Conservation (phyloP, 768 basidiomycete genomes). For the Rhodotorula babjevae region DNA sequence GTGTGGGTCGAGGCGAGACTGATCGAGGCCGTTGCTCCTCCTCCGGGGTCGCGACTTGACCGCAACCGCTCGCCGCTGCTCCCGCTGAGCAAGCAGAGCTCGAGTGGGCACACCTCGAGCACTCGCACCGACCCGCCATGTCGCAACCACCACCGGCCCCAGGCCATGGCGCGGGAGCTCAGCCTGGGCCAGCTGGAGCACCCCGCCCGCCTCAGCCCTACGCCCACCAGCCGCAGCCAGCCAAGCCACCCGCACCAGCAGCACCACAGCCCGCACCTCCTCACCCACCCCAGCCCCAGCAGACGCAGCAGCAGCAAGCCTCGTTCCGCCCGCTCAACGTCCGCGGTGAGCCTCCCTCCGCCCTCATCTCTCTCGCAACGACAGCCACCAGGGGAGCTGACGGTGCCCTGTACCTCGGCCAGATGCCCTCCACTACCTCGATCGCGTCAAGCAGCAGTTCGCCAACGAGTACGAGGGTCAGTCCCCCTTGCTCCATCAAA, state of each 20-base stretch:
- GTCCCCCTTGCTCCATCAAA: not conserved
- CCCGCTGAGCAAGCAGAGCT: too few relatives aligned
- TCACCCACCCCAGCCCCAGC: not conserved
- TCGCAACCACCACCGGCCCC: not conserved
- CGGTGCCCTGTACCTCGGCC: not conserved
- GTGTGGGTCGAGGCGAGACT: too few relatives aligned
- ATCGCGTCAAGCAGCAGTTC: slow-evolving; percentile 45
- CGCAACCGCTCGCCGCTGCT: too few relatives aligned
- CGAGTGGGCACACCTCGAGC: not conserved
- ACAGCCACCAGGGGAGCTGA: not conserved
- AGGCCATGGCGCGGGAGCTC: not conserved
- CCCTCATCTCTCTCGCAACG: too few relatives aligned
- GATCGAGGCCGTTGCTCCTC: too few relatives aligned
- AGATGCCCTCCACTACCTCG: slow-evolving; percentile 46
- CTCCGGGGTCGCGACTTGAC: too few relatives aligned
- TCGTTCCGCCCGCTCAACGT: slow-evolving; percentile 36
- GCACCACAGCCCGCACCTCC: not conserved
- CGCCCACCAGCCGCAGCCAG: not conserved
- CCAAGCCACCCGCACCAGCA: not conserved
- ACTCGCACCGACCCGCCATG: not conserved
- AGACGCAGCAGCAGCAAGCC: slow-evolving; percentile 5
- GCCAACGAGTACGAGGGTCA: slow-evolving; percentile 38
- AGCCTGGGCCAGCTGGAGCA: not conserved
- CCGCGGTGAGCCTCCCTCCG: slow-evolving; percentile 12
- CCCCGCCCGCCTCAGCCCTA: too few relatives aligned